phyloP scores from a whole-genome alignment of 1,284 basidiomycete species.

The Pascua guehoae region DNA sequence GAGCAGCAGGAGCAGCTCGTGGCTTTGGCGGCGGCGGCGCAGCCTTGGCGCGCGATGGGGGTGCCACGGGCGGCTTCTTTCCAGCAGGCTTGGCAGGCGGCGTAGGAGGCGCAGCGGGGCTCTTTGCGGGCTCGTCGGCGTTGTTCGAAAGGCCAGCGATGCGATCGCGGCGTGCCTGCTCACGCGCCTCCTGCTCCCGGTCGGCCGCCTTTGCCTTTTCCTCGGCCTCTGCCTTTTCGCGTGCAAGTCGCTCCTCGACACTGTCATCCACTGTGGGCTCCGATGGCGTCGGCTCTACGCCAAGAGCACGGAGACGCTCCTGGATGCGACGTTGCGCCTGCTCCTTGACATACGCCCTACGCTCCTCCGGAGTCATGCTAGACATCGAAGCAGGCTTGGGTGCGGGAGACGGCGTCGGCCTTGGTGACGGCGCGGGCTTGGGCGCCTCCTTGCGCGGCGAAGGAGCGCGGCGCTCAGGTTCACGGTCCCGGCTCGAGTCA shows the following conservation, averaged over 20 bases:
- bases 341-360: slow-evolving; percentile 71
- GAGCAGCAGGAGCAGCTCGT: slow-evolving; percentile 19
- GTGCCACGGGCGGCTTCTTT: slow-evolving; percentile 32
- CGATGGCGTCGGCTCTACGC: slow-evolving; percentile 61
- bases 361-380: slow-evolving; percentile 81
- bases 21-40: slow-evolving; percentile 40
- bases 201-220: slow-evolving; percentile 71
- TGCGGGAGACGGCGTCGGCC: slow-evolving; percentile 54
- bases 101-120: slow-evolving; percentile 26
- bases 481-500: slow-evolving; percentile 8
- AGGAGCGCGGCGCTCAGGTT: background rate
- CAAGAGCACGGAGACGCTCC: slow-evolving; percentile 82
- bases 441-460: slow-evolving; percentile 14
- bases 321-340: slow-evolving; percentile 81
- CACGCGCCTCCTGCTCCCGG: slow-evolving; percentile 70
- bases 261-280: slow-evolving; percentile 61
- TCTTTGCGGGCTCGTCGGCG: slow-evolving; percentile 49
- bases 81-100: slow-evolving; percentile 38
- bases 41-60: slow-evolving; percentile 3
- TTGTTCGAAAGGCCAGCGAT: slow-evolving; percentile 62
- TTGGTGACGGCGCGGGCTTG: slow-evolving; percentile 40
- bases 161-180: slow-evolving; percentile 63
- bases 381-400: slow-evolving; percentile 55
- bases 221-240: slow-evolving; percentile 81
- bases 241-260: slow-evolving; percentile 74